Percentiles rank a stretch among this genome's conserved stretches.
phyloP scores from a whole-genome alignment of 768 basidiomycete genomes.

The Leccinellum rugosiceps region DNA sequence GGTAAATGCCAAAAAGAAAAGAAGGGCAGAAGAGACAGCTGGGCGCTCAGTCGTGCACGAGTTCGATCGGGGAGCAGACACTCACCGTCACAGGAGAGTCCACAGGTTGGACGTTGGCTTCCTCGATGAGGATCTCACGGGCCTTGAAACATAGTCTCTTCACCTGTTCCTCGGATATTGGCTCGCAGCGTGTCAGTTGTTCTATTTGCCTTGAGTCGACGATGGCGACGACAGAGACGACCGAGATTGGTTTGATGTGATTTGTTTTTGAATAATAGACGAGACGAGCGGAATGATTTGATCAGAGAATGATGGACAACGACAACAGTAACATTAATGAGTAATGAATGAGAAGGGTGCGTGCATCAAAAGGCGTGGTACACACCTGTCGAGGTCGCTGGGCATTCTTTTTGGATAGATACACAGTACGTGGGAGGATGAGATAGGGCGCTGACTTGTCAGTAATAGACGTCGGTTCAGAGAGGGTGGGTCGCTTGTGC shows the following conservation, averaged over 20 bases:
- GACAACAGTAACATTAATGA: conserved; percentile 4
- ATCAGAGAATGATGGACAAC: conserved; percentile 26
- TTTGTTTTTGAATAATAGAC: neutral
- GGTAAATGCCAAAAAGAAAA: neutral
- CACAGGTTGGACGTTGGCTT: conserved; percentile 94
- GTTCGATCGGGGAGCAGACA: conserved; percentile 10
- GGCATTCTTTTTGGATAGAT: conserved; percentile 37
- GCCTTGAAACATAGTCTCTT: conserved; percentile 95
- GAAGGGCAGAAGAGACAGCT: neutral
- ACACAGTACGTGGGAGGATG: neutral
- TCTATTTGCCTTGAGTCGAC: conserved; percentile 76
- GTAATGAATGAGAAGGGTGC: conserved; percentile 12
- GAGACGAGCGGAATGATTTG: conserved; percentile 12
- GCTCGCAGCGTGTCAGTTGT: conserved; percentile 89
- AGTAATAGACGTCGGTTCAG: neutral
- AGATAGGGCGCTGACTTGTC: conserved; percentile 32
- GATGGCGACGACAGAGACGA: conserved; percentile 6
- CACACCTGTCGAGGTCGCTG: conserved; percentile 57
- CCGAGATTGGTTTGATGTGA: conserved; percentile 7
- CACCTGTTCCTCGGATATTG: conserved; percentile 94
- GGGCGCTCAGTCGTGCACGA: neutral
- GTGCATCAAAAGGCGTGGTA: conserved; percentile 30
- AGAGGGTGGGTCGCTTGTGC: conserved; percentile 19
- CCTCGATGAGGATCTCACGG: conserved; percentile 94
- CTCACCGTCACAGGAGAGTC: conserved; percentile 93